A percentile compares a stretch with the other conserved stretches of the same genome.
phyloP scores from a whole-genome alignment of 2,329 filamentous ascomycete species.

The Chaetothyriales sp. region DNA sequence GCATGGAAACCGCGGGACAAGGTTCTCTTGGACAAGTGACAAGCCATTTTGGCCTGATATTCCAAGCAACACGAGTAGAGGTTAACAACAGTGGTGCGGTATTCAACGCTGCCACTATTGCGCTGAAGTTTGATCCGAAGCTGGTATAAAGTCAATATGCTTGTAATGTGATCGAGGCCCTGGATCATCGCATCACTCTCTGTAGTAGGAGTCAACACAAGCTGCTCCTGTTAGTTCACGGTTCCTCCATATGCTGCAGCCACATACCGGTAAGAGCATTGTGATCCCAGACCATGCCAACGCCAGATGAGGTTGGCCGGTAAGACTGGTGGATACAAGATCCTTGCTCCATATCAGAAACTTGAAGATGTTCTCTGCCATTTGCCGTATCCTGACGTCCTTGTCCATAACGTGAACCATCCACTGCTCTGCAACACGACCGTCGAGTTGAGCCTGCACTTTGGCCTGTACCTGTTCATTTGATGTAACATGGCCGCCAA shows the following conservation, averaged over 20 bases:
- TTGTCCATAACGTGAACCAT: conserved; percentile 2
- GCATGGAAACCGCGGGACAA: conserved; percentile 6
- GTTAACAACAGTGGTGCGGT: conserved; percentile 2
- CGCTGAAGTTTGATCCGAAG: conserved; percentile 5
- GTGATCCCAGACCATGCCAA: conserved; percentile 19
- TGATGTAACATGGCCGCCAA: not conserved
- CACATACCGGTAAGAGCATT: conserved; percentile 14
- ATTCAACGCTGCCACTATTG: conserved; percentile 5
- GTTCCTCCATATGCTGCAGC: not conserved
- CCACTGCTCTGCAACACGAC: not conserved
- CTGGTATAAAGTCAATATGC: conserved; percentile 13
- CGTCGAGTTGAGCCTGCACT: not conserved
- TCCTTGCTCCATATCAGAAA: conserved; percentile 16
- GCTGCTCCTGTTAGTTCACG: conserved; percentile 1
- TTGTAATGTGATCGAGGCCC: conserved; percentile 13
- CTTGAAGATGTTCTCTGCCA: conserved; percentile 15
- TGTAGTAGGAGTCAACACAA: conserved; percentile 8
- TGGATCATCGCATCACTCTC: conserved; percentile 15
- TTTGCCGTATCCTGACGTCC: conserved; percentile 12
- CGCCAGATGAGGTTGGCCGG: conserved; percentile 15
- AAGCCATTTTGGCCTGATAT: conserved; percentile 12
- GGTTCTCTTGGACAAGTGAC: conserved; percentile 11
- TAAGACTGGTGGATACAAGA: conserved; percentile 15
- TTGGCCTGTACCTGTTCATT: not conserved
- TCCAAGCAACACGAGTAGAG: conserved; percentile 17